Evolutionary conservation across 2,329 filamentous ascomycete genomes (phyloP), one percentile per base, ranked within the genome.

Genomic region (Sphaerulina musiva): DNA sequence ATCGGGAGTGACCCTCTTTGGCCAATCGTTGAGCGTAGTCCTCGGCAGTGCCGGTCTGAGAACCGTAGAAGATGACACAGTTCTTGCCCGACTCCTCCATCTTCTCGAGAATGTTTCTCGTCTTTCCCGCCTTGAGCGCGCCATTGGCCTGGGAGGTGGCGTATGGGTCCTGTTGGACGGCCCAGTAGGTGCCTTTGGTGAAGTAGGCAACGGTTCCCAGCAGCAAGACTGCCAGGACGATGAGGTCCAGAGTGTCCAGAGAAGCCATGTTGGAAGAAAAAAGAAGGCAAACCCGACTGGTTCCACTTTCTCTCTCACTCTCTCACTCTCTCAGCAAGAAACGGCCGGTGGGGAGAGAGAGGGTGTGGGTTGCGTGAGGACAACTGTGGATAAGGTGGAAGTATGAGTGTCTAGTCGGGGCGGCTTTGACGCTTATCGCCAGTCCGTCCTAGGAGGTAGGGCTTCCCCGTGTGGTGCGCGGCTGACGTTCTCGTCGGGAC

Each of bases 11-110:
- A 67, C 93, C 93, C 74, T 98, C 93, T 79, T 98, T 98, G 62
- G 93, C 90, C 64, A 98, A 78, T 65, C 95, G 83, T 10, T 92
- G 95, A 62, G 93, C 95, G 69, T 98, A 98, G 73, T 98, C 93
- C 76, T 98, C 95, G 47, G 93, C 93, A 40, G 93, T 98, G 66
- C 93, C 93, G 17, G 93, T 98, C 76, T 98, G 93, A 32, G 93
- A 98, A 63, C 93, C 93, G 71, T 96, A 98, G 78, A 98, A 96
- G 67, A 98, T 86, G 61, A 98, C 86, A 72, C 92, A 96, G 76
- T 98, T 97, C 78, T 97, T 98, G 72, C 85, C 86, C 9, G 83
- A 85, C 76, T 97, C 90, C 20, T 96, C 88, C 84, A 98, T 87
- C 76, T 95, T 95, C 79, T 97, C 88, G 57, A 96, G 70, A 60